Base-by-base conservation (phyloP, 768 basidiomycete genomes). In the Boletus subcaerulescens region DNA sequence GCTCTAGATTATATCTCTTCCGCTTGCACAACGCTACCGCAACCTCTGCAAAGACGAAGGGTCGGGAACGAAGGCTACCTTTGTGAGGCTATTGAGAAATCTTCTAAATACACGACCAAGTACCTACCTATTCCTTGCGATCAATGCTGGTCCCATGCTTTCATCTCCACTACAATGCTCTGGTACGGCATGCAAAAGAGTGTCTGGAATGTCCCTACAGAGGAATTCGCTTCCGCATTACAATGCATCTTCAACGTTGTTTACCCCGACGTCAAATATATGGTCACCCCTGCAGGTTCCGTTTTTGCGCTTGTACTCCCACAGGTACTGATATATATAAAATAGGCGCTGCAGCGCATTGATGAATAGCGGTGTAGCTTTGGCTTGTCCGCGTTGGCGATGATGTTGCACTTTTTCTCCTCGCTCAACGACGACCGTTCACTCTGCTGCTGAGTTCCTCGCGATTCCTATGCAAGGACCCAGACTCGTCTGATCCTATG, bases 391-490 rank as follows among this genome's bases (percentile, higher is more conserved):
- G 52, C 52, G 3, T n/a, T 53, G 12, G 52, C 52, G 5, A 42
- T 53, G n/a, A 47, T 53, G 32, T 5, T 47, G 5, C 52, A 53
- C n/a, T 48, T 53, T 41, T 53, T 53, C 29, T 18, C 52, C 22
- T 4, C 52, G 6, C 39, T 53, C 17, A 40, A 53, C 31, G 13
- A 33, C 11, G 14, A 15, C 22, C 29, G n/a, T 48, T 2, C 52
- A 15, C 13, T 8, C 46, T 3, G 38, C 40, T 9, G 39, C 52
- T 13, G 39, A 41, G 13, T 39, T 53, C 13, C 52, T 53, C 14
- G 22, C 52, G 52, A 18, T 53, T 53, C n/a, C 45, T 53, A 9
- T 33, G 45, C 1, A 31, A 41, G 5, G 52, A 48, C 46, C 52
- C 52, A 13, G 52, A 48, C 13, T 20, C 46, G 14, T n/a, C 31